Percentiles rank a stretch among this genome's conserved stretches.
Conservation (phyloP, 208 protist genomes). For the Trypanosoma caninum region DNA sequence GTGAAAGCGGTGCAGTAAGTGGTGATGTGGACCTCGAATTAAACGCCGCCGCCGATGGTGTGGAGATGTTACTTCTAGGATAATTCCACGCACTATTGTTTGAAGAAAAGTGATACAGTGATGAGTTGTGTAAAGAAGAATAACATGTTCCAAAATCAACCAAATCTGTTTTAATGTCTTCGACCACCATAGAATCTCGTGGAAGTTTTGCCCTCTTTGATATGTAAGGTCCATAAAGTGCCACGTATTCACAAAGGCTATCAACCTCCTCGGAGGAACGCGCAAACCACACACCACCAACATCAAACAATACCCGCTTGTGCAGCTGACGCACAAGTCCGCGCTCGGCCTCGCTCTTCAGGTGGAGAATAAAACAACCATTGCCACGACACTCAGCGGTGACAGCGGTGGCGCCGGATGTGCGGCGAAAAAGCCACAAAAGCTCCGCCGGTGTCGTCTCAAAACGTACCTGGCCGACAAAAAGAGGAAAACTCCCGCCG, state of each 20-base stretch:
- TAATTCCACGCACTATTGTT: conserved; percentile 12
- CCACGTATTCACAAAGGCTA: conserved; percentile 75
- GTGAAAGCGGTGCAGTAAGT: conserved; percentile 2
- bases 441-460: conserved; percentile 75
- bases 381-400: conserved; percentile 66
- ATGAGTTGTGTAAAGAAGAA: neutral
- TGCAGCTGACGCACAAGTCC: conserved; percentile 64
- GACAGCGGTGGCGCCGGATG: conserved; percentile 45
- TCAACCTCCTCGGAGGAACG: conserved; percentile 65
- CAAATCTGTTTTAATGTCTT: conserved; percentile 63
- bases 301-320: conserved; percentile 81
- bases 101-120: neutral
- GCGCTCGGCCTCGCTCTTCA: conserved; percentile 54
- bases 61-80: conserved; percentile 3
- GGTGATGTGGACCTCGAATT: conserved; percentile 3
- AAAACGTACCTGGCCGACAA: conserved; percentile 84
- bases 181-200: conserved; percentile 76
- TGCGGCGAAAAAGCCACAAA: conserved; percentile 73
- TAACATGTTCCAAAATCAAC: conserved; percentile 1
- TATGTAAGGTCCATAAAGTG: conserved; percentile 50
- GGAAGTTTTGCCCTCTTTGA: conserved; percentile 65
- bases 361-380: conserved; percentile 78
- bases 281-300: conserved; percentile 78
- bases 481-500: conserved; percentile 37
- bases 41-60: neutral